A percentile compares a stretch with the other conserved stretches of the same genome.
Conservation (phyloP, 2,329 filamentous ascomycete species). For the Aspergillus sp. region DNA sequence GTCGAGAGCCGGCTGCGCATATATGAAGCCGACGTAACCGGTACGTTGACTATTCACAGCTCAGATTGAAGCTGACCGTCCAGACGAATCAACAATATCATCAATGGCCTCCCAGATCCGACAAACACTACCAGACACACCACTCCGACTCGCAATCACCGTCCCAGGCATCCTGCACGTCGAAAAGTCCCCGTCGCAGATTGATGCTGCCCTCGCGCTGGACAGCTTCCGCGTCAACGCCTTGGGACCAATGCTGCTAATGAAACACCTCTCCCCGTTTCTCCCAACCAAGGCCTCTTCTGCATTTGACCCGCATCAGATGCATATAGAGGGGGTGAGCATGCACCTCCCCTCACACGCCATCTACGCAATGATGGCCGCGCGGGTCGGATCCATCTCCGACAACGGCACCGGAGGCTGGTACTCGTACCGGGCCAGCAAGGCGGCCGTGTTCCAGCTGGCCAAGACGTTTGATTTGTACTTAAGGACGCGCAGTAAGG, state of each 20-base stretch:
- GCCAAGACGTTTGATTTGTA: slow-evolving; percentile 71
- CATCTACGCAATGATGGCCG: slow-evolving; percentile 73
- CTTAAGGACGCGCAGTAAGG: slow-evolving; percentile 56
- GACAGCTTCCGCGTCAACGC: slow-evolving; percentile 72
- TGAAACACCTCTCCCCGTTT: slow-evolving; percentile 72
- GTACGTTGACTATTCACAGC: slow-evolving; percentile 34
- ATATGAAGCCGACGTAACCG: slow-evolving; percentile 56
- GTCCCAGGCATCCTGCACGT: slow-evolving; percentile 71
- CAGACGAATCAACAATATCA: slow-evolving; percentile 63
- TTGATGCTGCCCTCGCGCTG: slow-evolving; percentile 62
- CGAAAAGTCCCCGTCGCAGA: slow-evolving; percentile 68
- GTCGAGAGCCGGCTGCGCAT: slow-evolving; percentile 52
- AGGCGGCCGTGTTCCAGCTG: slow-evolving; percentile 70
- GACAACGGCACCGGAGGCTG: slow-evolving; percentile 76
- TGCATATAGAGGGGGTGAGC: slow-evolving; percentile 1
- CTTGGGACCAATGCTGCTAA: slow-evolving; percentile 70
- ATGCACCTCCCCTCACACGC: slow-evolving; percentile 53
- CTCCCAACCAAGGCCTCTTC: slow-evolving; percentile 60
- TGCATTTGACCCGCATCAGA: slow-evolving; percentile 24
- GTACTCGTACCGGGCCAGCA: slow-evolving; percentile 78
- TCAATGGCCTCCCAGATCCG: slow-evolving; percentile 55
- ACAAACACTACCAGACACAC: slow-evolving; percentile 52
- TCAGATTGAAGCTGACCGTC: slow-evolving; percentile 6
- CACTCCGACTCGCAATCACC: slow-evolving; percentile 68
- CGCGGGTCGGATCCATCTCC: slow-evolving; percentile 70